Base-by-base conservation (phyloP, 768 basidiomycete species). In the Phaeotremella skinneri region DNA sequence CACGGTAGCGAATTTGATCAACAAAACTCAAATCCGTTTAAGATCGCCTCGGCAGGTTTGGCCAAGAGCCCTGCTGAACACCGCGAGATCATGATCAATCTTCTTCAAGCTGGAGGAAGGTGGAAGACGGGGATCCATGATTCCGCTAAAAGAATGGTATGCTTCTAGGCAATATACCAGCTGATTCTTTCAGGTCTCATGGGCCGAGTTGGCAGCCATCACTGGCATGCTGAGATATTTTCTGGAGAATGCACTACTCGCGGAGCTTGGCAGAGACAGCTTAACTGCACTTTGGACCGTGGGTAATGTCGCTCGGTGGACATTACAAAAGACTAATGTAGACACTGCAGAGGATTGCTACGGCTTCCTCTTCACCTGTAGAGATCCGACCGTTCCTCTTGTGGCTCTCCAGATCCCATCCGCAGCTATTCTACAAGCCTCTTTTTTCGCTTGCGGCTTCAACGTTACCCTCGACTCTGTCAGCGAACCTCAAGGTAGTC, bases 381-480 rank as follows among this genome's bases (percentile, higher is more conserved):
- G 29, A 42, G n/a, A 48, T 48, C 23, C 56, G 58, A 29, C 50
- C 42, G 0, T 70, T 71, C 45, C 49, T 71, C 14, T 34, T 42
- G 2, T 64, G 52, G 37, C 61, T 71, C 11, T 20, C 55, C 23
- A 63, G 26, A 57, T 23, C 59, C 13, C 60, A 66, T 47, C 67
- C 71, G 4, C 66, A 68, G 49, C 47, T 67, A 20, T 55, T 68
- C 23, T 73, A 73, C 59, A 66, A 65, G 41, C 60, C 71, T 11
- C 61, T 73, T 20, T 73, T 73, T 52, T 59, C 59, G 17, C 61
- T 65, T 3, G 59, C 71, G 16, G 71, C 71, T 26, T 52, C 66
- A 4, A 64, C 62, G 1, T n/a, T 17, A 3, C 31, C 59, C 0
- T 25, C 55, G 7, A 43, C 56, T 4, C 32, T 67, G 3, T 26